Evolutionary conservation across 2,329 filamentous ascomycete genomes (phyloP).

Genomic region (Torrubiella hemipterigena): DNA sequence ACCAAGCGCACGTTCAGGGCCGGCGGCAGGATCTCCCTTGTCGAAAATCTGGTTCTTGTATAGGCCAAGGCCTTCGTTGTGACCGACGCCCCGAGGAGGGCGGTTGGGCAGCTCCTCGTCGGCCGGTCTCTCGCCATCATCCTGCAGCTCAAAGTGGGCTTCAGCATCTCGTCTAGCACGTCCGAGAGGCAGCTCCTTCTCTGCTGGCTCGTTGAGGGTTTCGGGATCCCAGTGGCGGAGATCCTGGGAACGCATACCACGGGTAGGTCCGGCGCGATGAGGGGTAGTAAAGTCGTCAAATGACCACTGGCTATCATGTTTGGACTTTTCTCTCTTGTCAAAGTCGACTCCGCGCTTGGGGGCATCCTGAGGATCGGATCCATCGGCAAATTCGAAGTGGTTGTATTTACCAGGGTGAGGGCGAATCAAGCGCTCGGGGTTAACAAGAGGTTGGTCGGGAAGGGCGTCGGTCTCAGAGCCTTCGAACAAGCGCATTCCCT

Average conservation of each 20-base stretch:
- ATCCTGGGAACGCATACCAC: constrained; percentile 51
- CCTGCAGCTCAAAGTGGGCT: constrained; percentile 72
- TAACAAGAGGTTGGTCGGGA: constrained; percentile 28
- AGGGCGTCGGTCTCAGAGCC: constrained; percentile 28
- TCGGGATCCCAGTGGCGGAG: constrained; percentile 72
- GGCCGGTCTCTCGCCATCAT: constrained; percentile 53
- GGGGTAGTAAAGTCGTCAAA: constrained; percentile 85
- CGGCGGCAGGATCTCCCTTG: constrained; percentile 35
- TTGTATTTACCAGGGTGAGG: constrained; percentile 70
- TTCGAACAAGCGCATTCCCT: constrained; percentile 52
- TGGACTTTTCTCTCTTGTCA: constrained; percentile 37
- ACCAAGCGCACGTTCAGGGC: constrained; percentile 36
- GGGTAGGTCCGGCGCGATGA: constrained; percentile 53
- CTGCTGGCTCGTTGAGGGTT: constrained; percentile 44
- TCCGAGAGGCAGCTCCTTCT: constrained; percentile 42
- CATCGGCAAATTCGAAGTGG: constrained; percentile 74
- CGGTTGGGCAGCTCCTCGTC: constrained; percentile 31
- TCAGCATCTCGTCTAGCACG: constrained; percentile 70
- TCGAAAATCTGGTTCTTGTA: constrained; percentile 69
- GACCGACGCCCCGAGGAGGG: constrained; percentile 40
- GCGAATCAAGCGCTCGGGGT: constrained; percentile 37
- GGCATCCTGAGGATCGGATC: constrained; percentile 38
- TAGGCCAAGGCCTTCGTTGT: constrained; percentile 55
- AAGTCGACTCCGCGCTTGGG: constrained; percentile 27
- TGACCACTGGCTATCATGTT: constrained; percentile 67